These are phyloP conservation scores for Sclerotinia subarctica DNA, from an alignment of 2,329 filamentous ascomycete species.

Conservation along the genomic window DNA sequence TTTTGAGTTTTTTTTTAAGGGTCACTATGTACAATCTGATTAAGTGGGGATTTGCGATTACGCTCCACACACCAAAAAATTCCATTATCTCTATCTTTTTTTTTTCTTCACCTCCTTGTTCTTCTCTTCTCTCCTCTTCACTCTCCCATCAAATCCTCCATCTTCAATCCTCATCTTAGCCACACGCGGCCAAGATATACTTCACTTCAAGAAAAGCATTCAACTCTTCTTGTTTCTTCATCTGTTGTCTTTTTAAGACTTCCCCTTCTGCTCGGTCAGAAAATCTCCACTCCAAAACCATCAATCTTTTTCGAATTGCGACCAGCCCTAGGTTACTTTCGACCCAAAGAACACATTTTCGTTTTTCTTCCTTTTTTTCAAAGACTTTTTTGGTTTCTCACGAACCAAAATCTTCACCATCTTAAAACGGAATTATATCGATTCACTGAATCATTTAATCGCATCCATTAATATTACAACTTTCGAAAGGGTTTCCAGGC, in stretches of 20 bases:
- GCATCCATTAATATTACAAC: slow-evolving; percentile 23
- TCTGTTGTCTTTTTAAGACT: slow-evolving; percentile 4
- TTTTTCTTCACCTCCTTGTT: slow-evolving; percentile 12
- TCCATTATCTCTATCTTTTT: slow-evolving; percentile 17
- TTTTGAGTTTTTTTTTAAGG: neutral
- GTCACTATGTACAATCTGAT: neutral
- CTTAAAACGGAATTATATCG: slow-evolving; percentile 2
- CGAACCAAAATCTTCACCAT: slow-evolving; percentile 24
- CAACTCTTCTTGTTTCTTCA: slow-evolving; percentile 20
- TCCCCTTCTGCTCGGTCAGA: slow-evolving; percentile 30
- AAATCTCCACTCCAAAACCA: slow-evolving; percentile 33
- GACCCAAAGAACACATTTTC: slow-evolving; percentile 31
- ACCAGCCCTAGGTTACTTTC: slow-evolving; percentile 31
- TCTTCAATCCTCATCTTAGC: slow-evolving; percentile 27
- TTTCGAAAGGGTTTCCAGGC: slow-evolving; percentile 29
- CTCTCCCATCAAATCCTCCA: slow-evolving; percentile 25
- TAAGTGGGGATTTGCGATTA: slow-evolving; percentile 1
- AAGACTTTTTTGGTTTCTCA: slow-evolving; percentile 8
- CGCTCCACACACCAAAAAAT: neutral
- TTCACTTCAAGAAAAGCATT: slow-evolving; percentile 21
- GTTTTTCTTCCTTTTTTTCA: slow-evolving; percentile 25
- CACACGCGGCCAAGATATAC: slow-evolving; percentile 38
- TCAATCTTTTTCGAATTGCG: slow-evolving; percentile 20
- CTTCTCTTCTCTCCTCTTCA: slow-evolving; percentile 18
- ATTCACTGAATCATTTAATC: slow-evolving; percentile 21